phyloP scores from a whole-genome alignment of 371 early-diverging fungal species.

The Apophysomyces trapeziformis region DNA sequence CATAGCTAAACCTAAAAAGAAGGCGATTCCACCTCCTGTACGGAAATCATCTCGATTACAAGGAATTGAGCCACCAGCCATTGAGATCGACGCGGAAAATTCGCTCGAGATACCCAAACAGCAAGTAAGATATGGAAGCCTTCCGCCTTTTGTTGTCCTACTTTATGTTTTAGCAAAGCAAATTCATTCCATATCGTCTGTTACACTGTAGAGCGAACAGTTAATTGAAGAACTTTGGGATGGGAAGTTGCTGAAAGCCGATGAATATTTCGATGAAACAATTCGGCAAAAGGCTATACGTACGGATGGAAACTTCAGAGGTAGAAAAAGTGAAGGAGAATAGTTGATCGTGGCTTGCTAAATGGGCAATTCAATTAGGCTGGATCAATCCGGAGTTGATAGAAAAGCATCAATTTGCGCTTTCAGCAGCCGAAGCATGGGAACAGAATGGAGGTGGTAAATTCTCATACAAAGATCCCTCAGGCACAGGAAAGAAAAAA shows the following conservation, averaged over 20 bases:
- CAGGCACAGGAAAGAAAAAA: slow-evolving; percentile 50
- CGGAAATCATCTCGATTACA: slow-evolving; percentile 54
- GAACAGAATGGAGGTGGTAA: slow-evolving; percentile 78
- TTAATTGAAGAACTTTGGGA: slow-evolving; percentile 45
- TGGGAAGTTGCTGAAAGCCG: slow-evolving; percentile 54
- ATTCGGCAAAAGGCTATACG: slow-evolving; percentile 56
- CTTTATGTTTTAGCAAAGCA: too few relatives aligned
- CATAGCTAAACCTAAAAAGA: slow-evolving; percentile 17
- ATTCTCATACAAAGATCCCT: slow-evolving; percentile 67
- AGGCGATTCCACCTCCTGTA: slow-evolving; percentile 21
- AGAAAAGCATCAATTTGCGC: slow-evolving; percentile 60
- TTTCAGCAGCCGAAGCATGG: slow-evolving; percentile 69
- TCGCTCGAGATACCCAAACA: slow-evolving; percentile 12
- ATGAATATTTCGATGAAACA: slow-evolving; percentile 58
- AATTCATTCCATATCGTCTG: too few relatives aligned
- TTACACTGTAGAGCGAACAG: slow-evolving; percentile 11
- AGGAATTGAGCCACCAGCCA: slow-evolving; percentile 43
- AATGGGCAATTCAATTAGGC: slow-evolving; percentile 26
- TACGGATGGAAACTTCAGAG: slow-evolving; percentile 62
- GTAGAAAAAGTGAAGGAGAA: neutral
- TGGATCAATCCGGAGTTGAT: slow-evolving; percentile 68
- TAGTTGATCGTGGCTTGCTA: neutral
- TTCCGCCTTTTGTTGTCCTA: neutral
- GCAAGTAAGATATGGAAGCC: slow-evolving; percentile 13
- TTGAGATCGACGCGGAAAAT: slow-evolving; percentile 36